Evolutionary conservation across 2,329 filamentous ascomycete species (phyloP).

Genomic region (Ophiostoma ips): DNA sequence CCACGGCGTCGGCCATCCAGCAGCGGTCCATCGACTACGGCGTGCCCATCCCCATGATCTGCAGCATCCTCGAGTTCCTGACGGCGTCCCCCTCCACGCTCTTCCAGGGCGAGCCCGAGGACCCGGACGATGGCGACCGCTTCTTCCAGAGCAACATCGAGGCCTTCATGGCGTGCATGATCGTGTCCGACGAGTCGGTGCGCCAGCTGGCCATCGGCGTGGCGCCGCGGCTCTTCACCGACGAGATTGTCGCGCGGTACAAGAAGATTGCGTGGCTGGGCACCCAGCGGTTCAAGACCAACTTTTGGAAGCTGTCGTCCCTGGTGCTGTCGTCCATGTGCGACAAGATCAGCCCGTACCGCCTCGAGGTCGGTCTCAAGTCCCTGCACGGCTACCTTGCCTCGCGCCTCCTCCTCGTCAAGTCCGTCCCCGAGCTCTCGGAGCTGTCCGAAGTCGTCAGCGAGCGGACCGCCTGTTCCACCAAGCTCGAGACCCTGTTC

Average conservation of each 20-base stretch:
- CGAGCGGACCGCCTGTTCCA: conserved; percentile 38
- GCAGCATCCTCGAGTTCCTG: conserved; percentile 43
- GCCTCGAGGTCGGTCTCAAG: conserved; percentile 29
- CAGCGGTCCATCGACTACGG: conserved; percentile 27
- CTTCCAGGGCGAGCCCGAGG: conserved; percentile 27
- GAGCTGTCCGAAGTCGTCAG: conserved; percentile 39
- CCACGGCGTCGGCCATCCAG: conserved; percentile 25
- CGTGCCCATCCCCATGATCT: conserved; percentile 30
- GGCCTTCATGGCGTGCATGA: conserved; percentile 38
- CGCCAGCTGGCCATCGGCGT: conserved; percentile 34
- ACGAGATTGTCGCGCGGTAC: conserved; percentile 22
- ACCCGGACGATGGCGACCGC: conserved; percentile 21
- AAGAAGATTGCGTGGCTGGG: conserved; percentile 24
- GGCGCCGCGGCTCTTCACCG: conserved; percentile 33
- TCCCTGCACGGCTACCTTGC: conserved; percentile 42
- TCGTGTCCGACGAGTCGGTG: conserved; percentile 36
- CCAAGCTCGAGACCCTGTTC: conserved; percentile 47
- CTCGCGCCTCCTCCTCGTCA: conserved; percentile 38
- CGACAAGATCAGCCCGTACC: conserved; percentile 30
- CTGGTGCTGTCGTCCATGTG: conserved; percentile 34
- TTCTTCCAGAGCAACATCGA: conserved; percentile 35
- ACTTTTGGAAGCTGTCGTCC: conserved; percentile 40
- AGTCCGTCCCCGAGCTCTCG: conserved; percentile 36
- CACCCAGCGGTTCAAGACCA: conserved; percentile 25
- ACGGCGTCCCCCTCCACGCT: conserved; percentile 37